A percentile compares a stretch with the other conserved stretches of the same genome.
Evolutionary conservation across 2,329 filamentous ascomycete genomes (phyloP).

Genomic region (Erysiphe pulchra): DNA sequence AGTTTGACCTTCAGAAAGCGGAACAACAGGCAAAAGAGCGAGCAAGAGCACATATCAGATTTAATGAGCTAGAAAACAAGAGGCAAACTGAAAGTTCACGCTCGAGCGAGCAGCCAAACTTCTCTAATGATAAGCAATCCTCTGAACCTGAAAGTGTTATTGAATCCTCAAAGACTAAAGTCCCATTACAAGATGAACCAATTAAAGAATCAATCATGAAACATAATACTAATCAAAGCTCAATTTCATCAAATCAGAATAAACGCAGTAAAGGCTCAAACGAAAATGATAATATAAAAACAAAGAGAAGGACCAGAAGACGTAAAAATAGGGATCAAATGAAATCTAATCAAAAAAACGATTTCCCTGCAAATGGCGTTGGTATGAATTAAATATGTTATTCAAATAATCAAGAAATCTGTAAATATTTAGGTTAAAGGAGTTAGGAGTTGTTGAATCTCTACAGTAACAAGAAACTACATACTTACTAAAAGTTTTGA

Average conservation of each 20-base stretch:
- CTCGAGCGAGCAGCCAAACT: not conserved
- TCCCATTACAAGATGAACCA: too few species aligned
- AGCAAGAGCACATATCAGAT: not conserved
- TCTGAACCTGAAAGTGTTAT: not conserved
- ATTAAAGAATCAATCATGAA: not conserved
- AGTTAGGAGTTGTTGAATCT: too few species aligned
- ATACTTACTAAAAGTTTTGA: too few species aligned
- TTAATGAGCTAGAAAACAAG: not conserved
- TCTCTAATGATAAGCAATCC: not conserved
- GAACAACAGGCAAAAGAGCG: constrained; percentile 23
- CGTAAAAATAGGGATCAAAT: not conserved
- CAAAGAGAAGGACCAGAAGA: not conserved
- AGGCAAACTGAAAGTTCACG: not conserved
- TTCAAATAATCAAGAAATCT: too few species aligned
- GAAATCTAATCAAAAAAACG: too few species aligned
- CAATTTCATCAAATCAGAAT: not conserved
- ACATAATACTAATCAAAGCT: not conserved
- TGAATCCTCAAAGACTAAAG: not conserved
- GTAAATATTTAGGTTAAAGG: too few species aligned
- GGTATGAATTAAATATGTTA: too few species aligned
- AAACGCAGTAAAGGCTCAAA: not conserved
- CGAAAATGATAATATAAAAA: not conserved
- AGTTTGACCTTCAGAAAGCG: constrained; percentile 22
- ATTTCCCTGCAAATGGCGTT: too few species aligned
- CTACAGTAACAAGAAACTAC: too few species aligned